These are phyloP conservation scores for Microbotryomycetes sp. DNA, from an alignment of 1,284 basidiomycete genomes.

Conservation along the genomic window DNA sequence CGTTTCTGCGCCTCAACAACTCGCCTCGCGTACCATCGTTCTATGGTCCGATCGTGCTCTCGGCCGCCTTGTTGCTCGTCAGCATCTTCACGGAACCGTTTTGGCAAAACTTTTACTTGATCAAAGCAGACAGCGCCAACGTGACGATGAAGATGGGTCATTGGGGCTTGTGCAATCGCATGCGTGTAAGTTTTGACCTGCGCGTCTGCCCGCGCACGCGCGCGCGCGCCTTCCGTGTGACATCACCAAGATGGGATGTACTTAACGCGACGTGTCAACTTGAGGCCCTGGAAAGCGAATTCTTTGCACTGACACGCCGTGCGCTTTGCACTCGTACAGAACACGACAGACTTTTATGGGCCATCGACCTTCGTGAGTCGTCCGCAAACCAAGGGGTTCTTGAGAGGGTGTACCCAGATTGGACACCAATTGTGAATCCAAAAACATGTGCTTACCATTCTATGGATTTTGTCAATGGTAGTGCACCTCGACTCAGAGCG, in stretches of 20 bases:
- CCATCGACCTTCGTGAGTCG: background rate
- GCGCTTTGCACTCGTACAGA: background rate
- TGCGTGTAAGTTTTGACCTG: constrained; percentile 10
- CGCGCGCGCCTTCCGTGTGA: too few species aligned
- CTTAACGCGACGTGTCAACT: background rate
- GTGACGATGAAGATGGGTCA: constrained; percentile 29
- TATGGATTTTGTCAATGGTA: too few species aligned
- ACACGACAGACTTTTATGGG: background rate
- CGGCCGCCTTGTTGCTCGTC: constrained; percentile 8
- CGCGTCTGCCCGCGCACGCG: background rate
- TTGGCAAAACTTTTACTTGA: constrained; percentile 32
- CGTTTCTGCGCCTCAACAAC: constrained; percentile 24
- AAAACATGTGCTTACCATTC: too few species aligned
- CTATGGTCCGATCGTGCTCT: constrained; percentile 25
- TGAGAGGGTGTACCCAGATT: too few species aligned
- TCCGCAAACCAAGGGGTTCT: too few species aligned
- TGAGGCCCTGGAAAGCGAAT: background rate
- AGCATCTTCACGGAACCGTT: background rate
- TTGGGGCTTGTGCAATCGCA: constrained; percentile 28
- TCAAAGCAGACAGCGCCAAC: constrained; percentile 23
- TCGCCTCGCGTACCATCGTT: constrained; percentile 29
- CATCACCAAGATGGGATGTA: too few species aligned
- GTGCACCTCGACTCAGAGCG: constrained; percentile 17
- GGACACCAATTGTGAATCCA: too few species aligned
- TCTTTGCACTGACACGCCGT: too few species aligned